Percentiles rank a stretch among this genome's conserved stretches.
These are phyloP conservation scores for Alternaria longipes DNA, from an alignment of 2,329 filamentous ascomycete species.

Conservation along the genomic window DNA sequence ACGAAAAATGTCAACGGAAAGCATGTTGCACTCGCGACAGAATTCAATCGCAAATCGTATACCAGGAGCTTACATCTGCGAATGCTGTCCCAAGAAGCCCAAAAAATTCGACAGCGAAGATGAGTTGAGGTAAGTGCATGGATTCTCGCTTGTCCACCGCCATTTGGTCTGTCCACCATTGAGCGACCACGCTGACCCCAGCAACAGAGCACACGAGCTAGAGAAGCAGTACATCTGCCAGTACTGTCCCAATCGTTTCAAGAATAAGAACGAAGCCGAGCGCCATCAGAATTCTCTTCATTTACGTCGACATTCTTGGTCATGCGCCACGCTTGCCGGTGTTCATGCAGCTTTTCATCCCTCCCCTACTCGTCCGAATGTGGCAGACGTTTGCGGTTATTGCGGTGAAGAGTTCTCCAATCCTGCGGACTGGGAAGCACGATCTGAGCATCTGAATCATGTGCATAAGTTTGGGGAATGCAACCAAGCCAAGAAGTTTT, in stretches of 20 bases:
- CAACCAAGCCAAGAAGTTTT: constrained; percentile 99
- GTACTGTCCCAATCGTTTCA: constrained; percentile 94
- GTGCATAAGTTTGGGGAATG: constrained; percentile 98
- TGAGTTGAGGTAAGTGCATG: constrained; percentile 76
- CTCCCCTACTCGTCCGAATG: constrained; percentile 69
- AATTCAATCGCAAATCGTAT: constrained; percentile 61
- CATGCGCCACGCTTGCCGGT: constrained; percentile 81
- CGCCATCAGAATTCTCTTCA: constrained; percentile 96
- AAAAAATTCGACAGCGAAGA: constrained; percentile 91
- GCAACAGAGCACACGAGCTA: constrained; percentile 78
- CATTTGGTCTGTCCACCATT: constrained; percentile 24
- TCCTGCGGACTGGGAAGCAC: constrained; percentile 86
- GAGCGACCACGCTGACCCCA: constrained; percentile 31
- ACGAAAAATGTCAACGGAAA: constrained; percentile 61
- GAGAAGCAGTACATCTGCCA: constrained; percentile 96
- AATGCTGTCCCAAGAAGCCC: constrained; percentile 96
- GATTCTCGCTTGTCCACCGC: constrained; percentile 35
- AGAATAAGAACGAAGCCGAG: constrained; percentile 98
- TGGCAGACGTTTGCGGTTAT: constrained; percentile 87
- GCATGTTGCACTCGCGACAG: constrained; percentile 57
- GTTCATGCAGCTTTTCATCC: constrained; percentile 86
- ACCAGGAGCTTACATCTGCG: constrained; percentile 76
- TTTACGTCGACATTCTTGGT: constrained; percentile 93
- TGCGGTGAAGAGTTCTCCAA: constrained; percentile 93
- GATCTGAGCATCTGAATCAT: constrained; percentile 86